A percentile compares a stretch with the other conserved stretches of the same genome.
phyloP scores from a whole-genome alignment of 129 eudicot species.

The Heracleum sosnowskyi region DNA sequence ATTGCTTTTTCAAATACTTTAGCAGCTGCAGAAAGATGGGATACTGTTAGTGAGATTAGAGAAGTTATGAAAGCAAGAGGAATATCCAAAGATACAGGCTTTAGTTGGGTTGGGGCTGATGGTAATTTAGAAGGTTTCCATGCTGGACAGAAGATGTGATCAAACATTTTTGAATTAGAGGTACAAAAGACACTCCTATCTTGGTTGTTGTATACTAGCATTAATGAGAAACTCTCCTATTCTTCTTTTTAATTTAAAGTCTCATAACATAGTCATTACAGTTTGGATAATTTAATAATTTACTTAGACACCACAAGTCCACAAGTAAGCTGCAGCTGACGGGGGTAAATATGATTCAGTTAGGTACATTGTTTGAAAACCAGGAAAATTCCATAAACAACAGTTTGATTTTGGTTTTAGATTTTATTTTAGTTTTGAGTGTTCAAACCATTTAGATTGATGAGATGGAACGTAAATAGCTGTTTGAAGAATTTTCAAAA shows the following conservation, averaged over 20 bases:
- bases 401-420: not conserved
- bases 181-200: not conserved
- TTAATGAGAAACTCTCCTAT: not conserved
- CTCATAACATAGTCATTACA: not conserved
- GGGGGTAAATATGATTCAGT: not conserved
- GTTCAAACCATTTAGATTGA: not conserved
- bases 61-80: conserved; percentile 72
- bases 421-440: not conserved
- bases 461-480: not conserved
- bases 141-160: conserved; percentile 8
- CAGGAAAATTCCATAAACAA: not conserved
- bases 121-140: conserved; percentile 33
- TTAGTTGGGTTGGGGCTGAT: conserved; percentile 75
- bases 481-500: not conserved
- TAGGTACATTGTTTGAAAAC: not conserved
- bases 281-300: not conserved
- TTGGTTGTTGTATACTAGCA: not conserved
- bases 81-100: conserved; percentile 60
- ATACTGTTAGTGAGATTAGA: conserved; percentile 63
- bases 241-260: not conserved
- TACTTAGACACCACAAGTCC: not conserved
- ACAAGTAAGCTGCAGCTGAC: not conserved
- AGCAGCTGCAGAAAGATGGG: conserved; percentile 94
- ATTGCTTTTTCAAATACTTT: conserved; percentile 64
- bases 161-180: not conserved